These are phyloP conservation scores for Allium fistulosum DNA, from an alignment of 106 monocot species.

Conservation along the genomic window DNA sequence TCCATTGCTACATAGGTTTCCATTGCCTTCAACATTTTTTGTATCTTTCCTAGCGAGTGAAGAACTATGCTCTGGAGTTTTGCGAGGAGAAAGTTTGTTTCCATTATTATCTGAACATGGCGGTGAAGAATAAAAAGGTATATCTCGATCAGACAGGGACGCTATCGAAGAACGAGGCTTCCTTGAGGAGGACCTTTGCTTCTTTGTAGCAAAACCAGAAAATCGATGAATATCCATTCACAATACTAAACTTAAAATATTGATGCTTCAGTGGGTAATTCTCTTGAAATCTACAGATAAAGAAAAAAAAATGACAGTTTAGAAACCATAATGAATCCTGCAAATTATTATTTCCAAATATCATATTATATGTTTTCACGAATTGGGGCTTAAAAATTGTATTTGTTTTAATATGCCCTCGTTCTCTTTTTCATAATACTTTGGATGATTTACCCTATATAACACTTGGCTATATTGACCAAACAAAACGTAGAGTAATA, in stretches of 20 bases:
- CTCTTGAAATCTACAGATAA: not conserved
- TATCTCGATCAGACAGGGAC: slow-evolving; percentile 17
- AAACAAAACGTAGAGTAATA: no score
- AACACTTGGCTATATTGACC: no score
- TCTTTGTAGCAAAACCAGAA: slow-evolving; percentile 36
- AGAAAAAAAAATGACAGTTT: not conserved
- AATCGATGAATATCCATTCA: slow-evolving; percentile 34
- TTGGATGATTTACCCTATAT: no score
- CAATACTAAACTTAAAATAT: not conserved
- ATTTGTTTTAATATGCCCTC: no score
- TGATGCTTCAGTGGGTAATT: not conserved
- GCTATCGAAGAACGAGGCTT: slow-evolving; percentile 35
- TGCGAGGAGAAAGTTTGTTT: slow-evolving; percentile 37
- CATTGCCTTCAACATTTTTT: not conserved
- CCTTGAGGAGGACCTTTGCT: slow-evolving; percentile 33
- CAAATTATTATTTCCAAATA: no score
- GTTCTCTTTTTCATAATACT: no score
- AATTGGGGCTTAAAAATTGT: no score
- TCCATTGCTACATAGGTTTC: not conserved
- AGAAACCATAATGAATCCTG: no score
- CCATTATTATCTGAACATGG: slow-evolving; percentile 39
- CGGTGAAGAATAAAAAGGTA: slow-evolving; percentile 35
- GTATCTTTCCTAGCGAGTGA: slow-evolving; percentile 17
- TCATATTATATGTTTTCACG: no score
- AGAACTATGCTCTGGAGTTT: slow-evolving; percentile 18